A percentile compares a stretch with the other conserved stretches of the same genome.
Conservation (phyloP, 108 stramenopile genomes). For the Aureococcus anophagefferens region DNA sequence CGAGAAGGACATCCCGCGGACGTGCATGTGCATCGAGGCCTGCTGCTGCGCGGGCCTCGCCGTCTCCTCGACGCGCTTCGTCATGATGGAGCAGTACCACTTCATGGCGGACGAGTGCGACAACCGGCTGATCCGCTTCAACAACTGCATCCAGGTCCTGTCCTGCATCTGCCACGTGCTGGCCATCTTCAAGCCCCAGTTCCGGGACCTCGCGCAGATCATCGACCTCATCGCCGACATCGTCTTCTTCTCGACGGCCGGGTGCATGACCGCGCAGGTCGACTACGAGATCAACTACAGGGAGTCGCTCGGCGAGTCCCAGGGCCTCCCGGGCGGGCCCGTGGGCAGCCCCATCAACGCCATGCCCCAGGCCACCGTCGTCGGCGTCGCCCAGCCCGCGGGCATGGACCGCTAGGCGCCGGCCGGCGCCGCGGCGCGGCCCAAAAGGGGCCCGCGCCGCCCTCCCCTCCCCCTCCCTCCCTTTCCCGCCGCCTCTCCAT, state of each 20-base stretch:
- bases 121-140: constrained; percentile 16
- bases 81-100: constrained; percentile 13
- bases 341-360: too few species aligned
- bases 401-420: too few species aligned
- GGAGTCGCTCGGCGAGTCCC: too few species aligned
- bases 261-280: constrained; percentile 15
- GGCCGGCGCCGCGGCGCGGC: too few species aligned
- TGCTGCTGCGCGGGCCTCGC: constrained; percentile 3
- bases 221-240: not conserved
- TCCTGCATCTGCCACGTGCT: constrained; percentile 9
- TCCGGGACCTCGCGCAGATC: constrained; percentile 1
- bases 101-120: constrained; percentile 11
- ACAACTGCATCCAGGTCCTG: constrained; percentile 14
- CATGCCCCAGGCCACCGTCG: too few species aligned
- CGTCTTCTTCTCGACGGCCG: not conserved
- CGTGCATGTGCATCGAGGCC: constrained; percentile 14
- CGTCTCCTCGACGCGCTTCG: constrained; percentile 10
- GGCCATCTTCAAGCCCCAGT: not conserved
- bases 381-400: too few species aligned
- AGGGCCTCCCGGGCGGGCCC: too few species aligned
- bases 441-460: too few species aligned
- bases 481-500: too few species aligned
- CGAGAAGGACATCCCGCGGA: constrained; percentile 3
- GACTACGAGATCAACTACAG: not conserved
- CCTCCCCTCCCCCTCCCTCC: too few species aligned